These are phyloP conservation scores for Aphanomyces cochlioides DNA, from an alignment of 352 stramenopile species.

Conservation along the genomic window DNA sequence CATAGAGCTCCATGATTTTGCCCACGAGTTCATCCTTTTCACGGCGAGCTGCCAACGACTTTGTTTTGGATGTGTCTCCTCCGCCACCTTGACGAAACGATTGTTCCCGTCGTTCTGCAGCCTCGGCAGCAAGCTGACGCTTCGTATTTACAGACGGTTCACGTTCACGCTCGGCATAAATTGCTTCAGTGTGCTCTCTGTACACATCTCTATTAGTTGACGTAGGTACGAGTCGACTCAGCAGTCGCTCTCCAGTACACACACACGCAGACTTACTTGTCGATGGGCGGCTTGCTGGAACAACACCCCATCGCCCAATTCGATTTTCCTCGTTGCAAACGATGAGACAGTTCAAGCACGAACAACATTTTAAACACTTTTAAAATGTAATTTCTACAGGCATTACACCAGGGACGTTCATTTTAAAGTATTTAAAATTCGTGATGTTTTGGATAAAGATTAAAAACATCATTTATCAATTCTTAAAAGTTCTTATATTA, in stretches of 20 bases:
- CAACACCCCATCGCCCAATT: background rate
- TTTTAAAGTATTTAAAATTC: too few species aligned
- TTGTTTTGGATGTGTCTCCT: slow-evolving; percentile 59
- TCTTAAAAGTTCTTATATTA: too few species aligned
- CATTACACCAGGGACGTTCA: too few species aligned
- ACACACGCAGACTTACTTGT: slow-evolving; percentile 36
- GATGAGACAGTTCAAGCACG: too few species aligned
- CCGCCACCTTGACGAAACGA: slow-evolving; percentile 77
- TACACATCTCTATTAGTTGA: slow-evolving; percentile 22
- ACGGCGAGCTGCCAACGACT: slow-evolving; percentile 54
- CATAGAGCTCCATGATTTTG: slow-evolving; percentile 78
- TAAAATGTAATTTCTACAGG: too few species aligned
- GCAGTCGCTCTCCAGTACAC: background rate
- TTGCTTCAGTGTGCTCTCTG: slow-evolving; percentile 8
- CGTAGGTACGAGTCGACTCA: background rate
- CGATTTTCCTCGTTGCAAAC: too few species aligned
- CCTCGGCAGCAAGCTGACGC: slow-evolving; percentile 50
- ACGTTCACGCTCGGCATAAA: slow-evolving; percentile 5
- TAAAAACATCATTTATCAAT: too few species aligned
- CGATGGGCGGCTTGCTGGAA: slow-evolving; percentile 24
- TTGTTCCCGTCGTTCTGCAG: slow-evolving; percentile 57
- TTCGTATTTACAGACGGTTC: slow-evolving; percentile 66
- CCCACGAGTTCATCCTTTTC: slow-evolving; percentile 82
- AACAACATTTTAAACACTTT: too few species aligned
- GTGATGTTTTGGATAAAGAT: too few species aligned